Evolutionary conservation across 2,329 filamentous ascomycete species (phyloP), one percentile per base, ranked within the genome.

Genomic region (Phaeoacremonium minimum): DNA sequence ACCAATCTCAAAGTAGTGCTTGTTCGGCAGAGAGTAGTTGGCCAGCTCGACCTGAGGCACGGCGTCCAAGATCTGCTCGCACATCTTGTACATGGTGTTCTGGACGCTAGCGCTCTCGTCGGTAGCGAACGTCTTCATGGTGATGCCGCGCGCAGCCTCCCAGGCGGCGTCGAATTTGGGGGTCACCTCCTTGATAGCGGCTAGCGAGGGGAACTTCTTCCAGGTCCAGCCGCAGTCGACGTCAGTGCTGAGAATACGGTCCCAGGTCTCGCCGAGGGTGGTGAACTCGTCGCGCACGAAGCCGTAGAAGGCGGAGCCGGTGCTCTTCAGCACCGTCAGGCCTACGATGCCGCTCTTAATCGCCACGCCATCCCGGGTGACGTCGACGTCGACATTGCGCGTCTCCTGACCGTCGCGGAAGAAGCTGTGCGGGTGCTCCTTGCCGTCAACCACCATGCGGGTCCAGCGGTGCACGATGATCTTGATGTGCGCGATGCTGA

Each of bases 11-110:
- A 97, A 97, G 69, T 96, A 97, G 67, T 98, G 93, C 71, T 96
- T 97, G 73, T 98, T 98, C 9, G 93, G 93, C 53, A 98, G 73
- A 7, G 83, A 73, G 59, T 96, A 97, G 51, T 84, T 77, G 29
- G 93, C 87, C 15, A 74, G 71, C 30, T 83, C 77, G 15, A 89
- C 76, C 45, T 82, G 71, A 12, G 88, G 84, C 16, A 82, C 85
- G 15, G 73, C 78, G 7, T 77, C 83, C 36, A 98, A 71, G 48
- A 98, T 95, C 60, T 83, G 71, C 61, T 91, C 85, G 51, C 78
- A 82, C 91, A 98, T 98, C 72, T 96, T 94, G 72, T 96, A 98
- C 93, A 98, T 97, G 43, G 91, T 97, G 52, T 83, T 83, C 68
- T 98, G 93, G 16, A 98, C 93, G 52, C 87, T 95, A 32, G 93